Percentiles rank a stretch among this genome's conserved stretches.
Conservation (phyloP, 768 basidiomycete genomes). For the Agaricus subrufescens region DNA sequence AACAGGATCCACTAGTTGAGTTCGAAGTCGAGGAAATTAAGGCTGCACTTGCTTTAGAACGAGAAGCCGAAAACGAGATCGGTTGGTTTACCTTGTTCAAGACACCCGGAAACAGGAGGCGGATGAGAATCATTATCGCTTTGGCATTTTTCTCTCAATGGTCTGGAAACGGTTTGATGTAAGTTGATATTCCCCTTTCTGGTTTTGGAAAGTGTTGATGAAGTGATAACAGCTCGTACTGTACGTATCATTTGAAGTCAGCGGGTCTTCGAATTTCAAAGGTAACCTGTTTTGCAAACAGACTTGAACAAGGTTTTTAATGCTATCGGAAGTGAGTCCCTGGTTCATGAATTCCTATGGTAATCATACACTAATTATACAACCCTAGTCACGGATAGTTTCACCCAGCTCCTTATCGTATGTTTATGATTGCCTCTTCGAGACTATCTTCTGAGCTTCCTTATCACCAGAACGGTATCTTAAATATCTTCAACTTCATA, state of each 20-base stretch:
- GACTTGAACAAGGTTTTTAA: slow-evolving; percentile 51
- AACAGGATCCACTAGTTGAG: slow-evolving; percentile 48
- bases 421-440: slow-evolving; percentile 10
- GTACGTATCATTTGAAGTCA: slow-evolving; percentile 10
- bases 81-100: slow-evolving; percentile 43
- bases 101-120: slow-evolving; percentile 46
- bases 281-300: slow-evolving; percentile 2
- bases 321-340: slow-evolving; percentile 38
- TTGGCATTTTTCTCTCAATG: slow-evolving; percentile 60
- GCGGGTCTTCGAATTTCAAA: not conserved
- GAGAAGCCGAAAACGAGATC: slow-evolving; percentile 33
- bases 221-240: slow-evolving; percentile 38
- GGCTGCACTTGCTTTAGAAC: slow-evolving; percentile 43
- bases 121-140: slow-evolving; percentile 53
- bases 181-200: slow-evolving; percentile 14
- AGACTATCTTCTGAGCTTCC: not conserved
- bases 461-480: slow-evolving; percentile 41
- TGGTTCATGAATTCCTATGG: not conserved
- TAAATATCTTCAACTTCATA: slow-evolving; percentile 53
- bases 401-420: slow-evolving; percentile 37
- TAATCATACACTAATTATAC: not conserved
- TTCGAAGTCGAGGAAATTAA: slow-evolving; percentile 67
- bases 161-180: slow-evolving; percentile 50
- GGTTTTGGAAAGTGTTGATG: slow-evolving; percentile 10
- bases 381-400: slow-evolving; percentile 34